Evolutionary conservation across 495 filamentous ascomycete genomes (phyloP).

Genomic region (Penicillium pulvis): DNA sequence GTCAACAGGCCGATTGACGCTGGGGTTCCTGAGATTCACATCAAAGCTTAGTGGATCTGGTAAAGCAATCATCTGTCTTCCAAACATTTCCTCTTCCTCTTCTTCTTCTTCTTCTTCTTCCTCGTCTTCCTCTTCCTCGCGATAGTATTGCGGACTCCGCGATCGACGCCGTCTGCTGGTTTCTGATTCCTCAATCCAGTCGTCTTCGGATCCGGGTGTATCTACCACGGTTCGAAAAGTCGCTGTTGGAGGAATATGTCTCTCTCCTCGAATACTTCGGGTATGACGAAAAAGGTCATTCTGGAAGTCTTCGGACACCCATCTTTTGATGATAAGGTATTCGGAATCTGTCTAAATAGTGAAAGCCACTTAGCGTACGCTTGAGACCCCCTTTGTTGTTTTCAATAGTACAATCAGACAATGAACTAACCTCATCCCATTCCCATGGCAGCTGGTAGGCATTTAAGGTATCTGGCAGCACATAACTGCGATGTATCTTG

Average conservation of each 20-base stretch:
- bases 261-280: background rate
- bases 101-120: too few species aligned
- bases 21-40: background rate
- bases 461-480: background rate
- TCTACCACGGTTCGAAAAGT: too few species aligned
- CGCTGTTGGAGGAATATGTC: too few species aligned
- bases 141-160: background rate
- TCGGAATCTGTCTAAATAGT: background rate
- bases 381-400: too few species aligned
- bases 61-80: background rate
- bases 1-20: background rate
- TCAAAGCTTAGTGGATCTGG: background rate
- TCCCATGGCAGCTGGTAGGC: background rate
- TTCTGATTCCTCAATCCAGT: background rate
- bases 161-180: background rate
- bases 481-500: background rate
- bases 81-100: too few species aligned
- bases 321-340: background rate
- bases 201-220: background rate
- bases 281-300: background rate
- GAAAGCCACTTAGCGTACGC: background rate
- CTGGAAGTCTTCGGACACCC: background rate
- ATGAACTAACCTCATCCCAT: background rate
- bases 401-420: background rate
- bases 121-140: background rate